Evolutionary conservation across 352 stramenopile species (phyloP).

Genomic region (Pythium phragmiticola): DNA sequence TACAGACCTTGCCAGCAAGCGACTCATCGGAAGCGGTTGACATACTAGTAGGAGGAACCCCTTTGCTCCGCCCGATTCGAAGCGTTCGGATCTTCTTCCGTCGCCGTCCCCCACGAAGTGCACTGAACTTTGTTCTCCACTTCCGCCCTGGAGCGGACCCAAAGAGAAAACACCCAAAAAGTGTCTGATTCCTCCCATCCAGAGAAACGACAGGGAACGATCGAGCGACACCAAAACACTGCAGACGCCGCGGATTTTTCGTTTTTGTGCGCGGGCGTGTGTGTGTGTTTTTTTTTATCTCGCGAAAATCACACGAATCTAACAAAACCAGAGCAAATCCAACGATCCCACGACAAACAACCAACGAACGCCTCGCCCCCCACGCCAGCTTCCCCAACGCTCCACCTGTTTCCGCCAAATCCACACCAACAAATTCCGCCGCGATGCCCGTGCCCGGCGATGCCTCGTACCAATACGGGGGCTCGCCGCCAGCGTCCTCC

Average conservation of each 20-base stretch:
- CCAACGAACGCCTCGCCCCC: neutral
- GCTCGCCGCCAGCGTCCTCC: neutral
- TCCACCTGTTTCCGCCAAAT: no score
- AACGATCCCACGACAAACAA: constrained; percentile 11
- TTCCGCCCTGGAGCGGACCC: neutral
- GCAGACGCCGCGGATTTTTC: neutral
- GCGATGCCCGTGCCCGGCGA: constrained; percentile 12
- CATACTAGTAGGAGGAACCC: no score
- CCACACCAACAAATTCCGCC: neutral
- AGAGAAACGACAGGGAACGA: constrained; percentile 1
- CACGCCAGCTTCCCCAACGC: no score
- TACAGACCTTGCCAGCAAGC: no score
- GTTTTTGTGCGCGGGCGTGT: neutral
- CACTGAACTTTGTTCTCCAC: constrained; percentile 9
- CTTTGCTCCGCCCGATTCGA: no score
- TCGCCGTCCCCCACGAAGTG: neutral
- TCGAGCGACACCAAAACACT: neutral
- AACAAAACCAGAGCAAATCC: neutral
- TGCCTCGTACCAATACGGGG: constrained; percentile 7
- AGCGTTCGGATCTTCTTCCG: neutral
- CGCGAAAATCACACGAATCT: neutral
- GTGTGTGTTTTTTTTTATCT: neutral
- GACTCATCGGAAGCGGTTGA: no score
- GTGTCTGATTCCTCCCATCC: neutral
- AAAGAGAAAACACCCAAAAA: constrained; percentile 1